Base-by-base conservation (phyloP, 352 stramenopile genomes). In the Globisporangium takayamanum region DNA sequence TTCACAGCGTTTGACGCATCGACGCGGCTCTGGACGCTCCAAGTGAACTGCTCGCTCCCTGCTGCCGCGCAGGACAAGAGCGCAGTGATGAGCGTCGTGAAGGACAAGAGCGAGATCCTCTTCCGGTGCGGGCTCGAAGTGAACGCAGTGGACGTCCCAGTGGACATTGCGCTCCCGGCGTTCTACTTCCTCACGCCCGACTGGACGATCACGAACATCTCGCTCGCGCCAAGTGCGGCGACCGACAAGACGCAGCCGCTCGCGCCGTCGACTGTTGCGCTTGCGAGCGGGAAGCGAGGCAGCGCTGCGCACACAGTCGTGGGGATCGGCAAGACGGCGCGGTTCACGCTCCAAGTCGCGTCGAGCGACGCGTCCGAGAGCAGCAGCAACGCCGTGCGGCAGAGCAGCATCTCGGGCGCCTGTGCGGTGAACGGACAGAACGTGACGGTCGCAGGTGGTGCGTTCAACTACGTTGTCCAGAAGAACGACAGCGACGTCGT, bases 391-490 rank as follows among this genome's bases (percentile, higher is more conserved):
- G 25, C 45, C 0, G 45, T 25, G 50, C 63, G 64, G 7, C 48
- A 63, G 39, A 20, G 36, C 1, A 71, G 48, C 25, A 49, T 83
- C n/a, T 49, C 22, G 0, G 74, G 74, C 0, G 51, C 62, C 3
- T 83, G 74, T 45, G 37, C 50, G 0, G 57, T 83, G 37, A 80
- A 80, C 55, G 51, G 52, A 8, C 50, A 76, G 51, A 73, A 68
- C 10, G 61, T 59, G n/a, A 58, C 44, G 1, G 71, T 83, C 16
- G 39, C 25, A 11, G 52, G n/a, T 1, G 69, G 74, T 4, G 41
- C 57, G 12, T 63, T 80, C 37, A 59, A 69, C 47, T 83, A 83
- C 52, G 61, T 64, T 10, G 74, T 83, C 25, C 69, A 80, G 60
- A 39, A 50, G n/a, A 69, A 69, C 52, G 74, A 83, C 56, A 80